Percentiles rank a stretch among this genome's conserved stretches.
These are phyloP conservation scores for Chlamydomonas incerta DNA, from an alignment of 139 green algal genomes.

Conservation along the genomic window DNA sequence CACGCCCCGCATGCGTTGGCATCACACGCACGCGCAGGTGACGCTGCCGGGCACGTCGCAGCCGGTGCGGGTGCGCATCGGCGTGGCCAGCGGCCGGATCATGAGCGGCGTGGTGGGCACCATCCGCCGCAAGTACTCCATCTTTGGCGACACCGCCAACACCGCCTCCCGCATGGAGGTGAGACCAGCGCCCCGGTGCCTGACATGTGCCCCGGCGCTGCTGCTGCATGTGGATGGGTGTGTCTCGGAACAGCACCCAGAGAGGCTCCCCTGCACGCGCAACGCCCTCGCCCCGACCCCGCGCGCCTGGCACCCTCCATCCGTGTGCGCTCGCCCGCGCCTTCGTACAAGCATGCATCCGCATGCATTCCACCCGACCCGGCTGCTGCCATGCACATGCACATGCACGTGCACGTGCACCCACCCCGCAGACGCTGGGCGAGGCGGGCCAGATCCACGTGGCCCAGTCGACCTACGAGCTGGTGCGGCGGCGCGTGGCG, in stretches of 20 bases:
- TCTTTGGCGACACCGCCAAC: slow-evolving; percentile 29
- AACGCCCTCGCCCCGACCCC: no score
- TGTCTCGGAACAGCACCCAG: no score
- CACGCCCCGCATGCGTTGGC: no score
- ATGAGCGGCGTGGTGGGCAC: slow-evolving; percentile 1
- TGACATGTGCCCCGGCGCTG: no score
- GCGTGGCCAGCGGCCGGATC: not conserved
- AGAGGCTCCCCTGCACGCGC: no score
- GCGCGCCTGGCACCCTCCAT: no score
- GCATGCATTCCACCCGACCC: no score
- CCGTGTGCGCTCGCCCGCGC: no score
- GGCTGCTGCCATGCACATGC: no score
- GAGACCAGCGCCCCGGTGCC: not conserved
- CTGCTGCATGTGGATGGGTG: no score
- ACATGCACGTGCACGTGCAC: not conserved
- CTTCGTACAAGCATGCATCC: no score
- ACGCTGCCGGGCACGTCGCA: not conserved
- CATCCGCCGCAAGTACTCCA: not conserved
- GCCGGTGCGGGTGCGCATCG: slow-evolving; percentile 2
- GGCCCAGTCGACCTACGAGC: not conserved
- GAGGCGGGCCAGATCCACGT: not conserved
- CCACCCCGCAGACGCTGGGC: not conserved
- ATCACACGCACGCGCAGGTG: no score
- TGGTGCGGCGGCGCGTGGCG: not conserved
- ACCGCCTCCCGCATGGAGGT: slow-evolving; percentile 23